These are phyloP conservation scores for Cucurbita moschata DNA, from an alignment of 306 rosid species.

Conservation along the genomic window DNA sequence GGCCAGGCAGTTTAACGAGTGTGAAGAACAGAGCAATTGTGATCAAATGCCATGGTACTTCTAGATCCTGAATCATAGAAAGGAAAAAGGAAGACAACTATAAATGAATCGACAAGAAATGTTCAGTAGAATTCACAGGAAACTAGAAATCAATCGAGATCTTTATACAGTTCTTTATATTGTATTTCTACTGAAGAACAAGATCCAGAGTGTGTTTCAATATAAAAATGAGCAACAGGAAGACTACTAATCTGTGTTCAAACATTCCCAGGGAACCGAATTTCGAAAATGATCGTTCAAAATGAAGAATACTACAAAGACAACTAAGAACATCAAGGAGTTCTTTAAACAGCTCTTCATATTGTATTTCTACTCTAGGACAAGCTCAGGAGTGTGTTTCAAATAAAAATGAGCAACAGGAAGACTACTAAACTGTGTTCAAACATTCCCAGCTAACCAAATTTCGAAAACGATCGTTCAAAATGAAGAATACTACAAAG, in stretches of 20 bases:
- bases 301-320: background rate
- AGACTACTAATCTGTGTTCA: background rate
- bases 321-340: background rate
- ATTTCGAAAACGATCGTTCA: no score
- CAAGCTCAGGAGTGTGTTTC: background rate
- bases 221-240: background rate
- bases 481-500: background rate
- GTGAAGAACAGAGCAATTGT: conserved; percentile 59
- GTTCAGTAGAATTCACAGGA: background rate
- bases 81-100: background rate
- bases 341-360: background rate
- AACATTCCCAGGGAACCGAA: background rate
- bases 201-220: background rate
- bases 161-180: background rate
- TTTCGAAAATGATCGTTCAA: background rate
- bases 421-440: background rate
- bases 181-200: background rate
- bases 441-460: background rate
- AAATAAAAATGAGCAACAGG: background rate
- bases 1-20: conserved; percentile 69
- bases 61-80: conserved; percentile 51
- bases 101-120: background rate
- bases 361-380: background rate
- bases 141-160: background rate
- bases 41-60: conserved; percentile 92